Evolutionary conservation across 441 rosid species (phyloP).

Genomic region (Adansonia gregorii): DNA sequence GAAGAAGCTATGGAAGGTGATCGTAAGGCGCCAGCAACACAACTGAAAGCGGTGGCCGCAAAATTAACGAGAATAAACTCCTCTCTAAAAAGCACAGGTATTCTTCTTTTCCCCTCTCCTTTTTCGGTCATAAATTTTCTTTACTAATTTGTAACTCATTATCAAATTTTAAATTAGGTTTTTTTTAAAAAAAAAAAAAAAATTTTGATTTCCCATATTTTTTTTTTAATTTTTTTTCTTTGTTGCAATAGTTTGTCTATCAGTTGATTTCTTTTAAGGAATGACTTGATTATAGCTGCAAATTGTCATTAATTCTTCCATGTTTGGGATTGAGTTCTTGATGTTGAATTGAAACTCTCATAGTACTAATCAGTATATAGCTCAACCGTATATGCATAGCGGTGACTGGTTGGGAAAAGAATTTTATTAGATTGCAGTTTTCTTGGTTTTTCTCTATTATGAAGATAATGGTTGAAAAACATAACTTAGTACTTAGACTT

Average conservation of each 20-base stretch:
- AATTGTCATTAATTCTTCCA: neutral
- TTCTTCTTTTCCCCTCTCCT: neutral
- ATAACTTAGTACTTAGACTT: neutral
- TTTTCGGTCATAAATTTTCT: neutral
- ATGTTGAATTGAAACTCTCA: neutral
- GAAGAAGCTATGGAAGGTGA: constrained; percentile 91
- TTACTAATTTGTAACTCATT: neutral
- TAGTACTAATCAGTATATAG: neutral
- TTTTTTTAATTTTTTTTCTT: neutral
- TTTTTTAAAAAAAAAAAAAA: neutral
- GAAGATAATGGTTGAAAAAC: neutral
- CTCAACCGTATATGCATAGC: neutral
- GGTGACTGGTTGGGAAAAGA: neutral
- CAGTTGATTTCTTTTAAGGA: neutral
- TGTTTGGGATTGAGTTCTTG: neutral
- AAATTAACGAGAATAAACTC: constrained; percentile 96
- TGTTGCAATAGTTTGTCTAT: neutral
- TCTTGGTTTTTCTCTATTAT: neutral
- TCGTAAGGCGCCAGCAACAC: constrained; percentile 96
- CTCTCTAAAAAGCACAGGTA: constrained; percentile 86
- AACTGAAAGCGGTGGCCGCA: constrained; percentile 91
- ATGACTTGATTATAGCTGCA: constrained; percentile 2
- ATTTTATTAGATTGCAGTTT: constrained; percentile 9
- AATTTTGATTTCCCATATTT: neutral
- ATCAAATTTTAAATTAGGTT: neutral